phyloP scores from a whole-genome alignment of 768 basidiomycete species.

The Termitomyces sp. region DNA sequence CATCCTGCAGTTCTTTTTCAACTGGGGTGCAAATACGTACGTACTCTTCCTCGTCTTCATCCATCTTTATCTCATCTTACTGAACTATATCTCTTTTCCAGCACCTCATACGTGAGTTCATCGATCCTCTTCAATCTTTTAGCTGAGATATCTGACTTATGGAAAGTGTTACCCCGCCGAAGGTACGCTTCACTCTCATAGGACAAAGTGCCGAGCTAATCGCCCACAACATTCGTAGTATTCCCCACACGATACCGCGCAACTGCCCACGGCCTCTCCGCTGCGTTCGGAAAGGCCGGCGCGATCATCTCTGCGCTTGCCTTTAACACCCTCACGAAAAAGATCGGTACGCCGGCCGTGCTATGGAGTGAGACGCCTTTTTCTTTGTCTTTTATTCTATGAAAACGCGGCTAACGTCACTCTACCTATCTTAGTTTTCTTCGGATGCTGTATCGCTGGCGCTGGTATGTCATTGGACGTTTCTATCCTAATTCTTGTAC shows the following conservation, averaged over 20 bases:
- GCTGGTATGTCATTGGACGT: conserved; percentile 22
- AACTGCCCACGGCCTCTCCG: conserved; percentile 69
- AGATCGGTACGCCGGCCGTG: conserved; percentile 59
- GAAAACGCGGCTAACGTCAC: background rate
- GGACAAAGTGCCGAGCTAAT: background rate
- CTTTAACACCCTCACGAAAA: conserved; percentile 56
- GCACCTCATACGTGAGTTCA: conserved; percentile 44
- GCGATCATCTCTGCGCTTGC: conserved; percentile 73
- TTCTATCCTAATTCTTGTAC: background rate
- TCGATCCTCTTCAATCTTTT: background rate
- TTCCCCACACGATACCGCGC: conserved; percentile 75
- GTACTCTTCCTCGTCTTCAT: conserved; percentile 13
- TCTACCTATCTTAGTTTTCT: conserved; percentile 43
- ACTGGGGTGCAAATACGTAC: conserved; percentile 71
- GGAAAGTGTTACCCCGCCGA: conserved; percentile 65
- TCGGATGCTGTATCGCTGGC: conserved; percentile 56
- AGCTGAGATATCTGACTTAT: background rate
- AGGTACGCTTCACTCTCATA: conserved; percentile 10
- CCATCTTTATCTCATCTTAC: background rate
- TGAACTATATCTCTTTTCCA: conserved; percentile 11
- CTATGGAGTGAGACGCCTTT: conserved; percentile 58
- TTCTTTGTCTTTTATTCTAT: no score
- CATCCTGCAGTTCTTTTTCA: conserved; percentile 63
- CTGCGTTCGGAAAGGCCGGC: conserved; percentile 68
- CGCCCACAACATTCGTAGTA: conserved; percentile 24